Conservation (phyloP, 345 rosid genomes). For the Acer negundo region DNA sequence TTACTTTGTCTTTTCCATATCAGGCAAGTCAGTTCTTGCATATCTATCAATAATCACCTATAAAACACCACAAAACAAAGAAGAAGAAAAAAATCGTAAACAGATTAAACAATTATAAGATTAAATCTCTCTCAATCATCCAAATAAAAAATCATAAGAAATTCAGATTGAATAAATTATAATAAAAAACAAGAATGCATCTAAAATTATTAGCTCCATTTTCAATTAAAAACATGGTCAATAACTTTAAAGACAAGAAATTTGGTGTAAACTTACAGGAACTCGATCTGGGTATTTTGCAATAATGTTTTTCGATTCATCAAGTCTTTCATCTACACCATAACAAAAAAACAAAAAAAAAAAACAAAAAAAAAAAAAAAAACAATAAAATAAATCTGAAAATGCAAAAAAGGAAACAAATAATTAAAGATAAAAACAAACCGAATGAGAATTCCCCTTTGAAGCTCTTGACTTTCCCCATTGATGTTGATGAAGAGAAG, state of each 20-base stretch:
- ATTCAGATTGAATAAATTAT: neutral
- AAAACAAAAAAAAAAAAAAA: no score
- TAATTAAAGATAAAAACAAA: conserved; percentile 1
- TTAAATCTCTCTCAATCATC: neutral
- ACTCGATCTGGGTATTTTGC: conserved; percentile 67
- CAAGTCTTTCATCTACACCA: conserved; percentile 51
- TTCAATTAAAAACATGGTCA: neutral
- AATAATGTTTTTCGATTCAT: conserved; percentile 56
- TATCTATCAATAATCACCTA: conserved; percentile 77
- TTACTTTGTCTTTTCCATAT: conserved; percentile 77
- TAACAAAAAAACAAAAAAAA: neutral
- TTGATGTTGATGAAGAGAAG: conserved; percentile 5
- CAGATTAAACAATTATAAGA: neutral
- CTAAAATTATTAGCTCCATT: neutral
- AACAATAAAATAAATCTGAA: neutral
- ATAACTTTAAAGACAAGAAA: neutral
- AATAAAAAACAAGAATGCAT: neutral
- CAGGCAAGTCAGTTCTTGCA: conserved; percentile 66
- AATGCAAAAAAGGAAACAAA: neutral
- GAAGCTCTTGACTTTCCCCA: conserved; percentile 44
- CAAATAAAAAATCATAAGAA: neutral
- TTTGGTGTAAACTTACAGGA: conserved; percentile 46
- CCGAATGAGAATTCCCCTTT: conserved; percentile 38
- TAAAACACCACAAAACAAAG: neutral
- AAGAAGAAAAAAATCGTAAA: neutral